Conservation (phyloP, 306 rosid species). For the Corylus americana region DNA sequence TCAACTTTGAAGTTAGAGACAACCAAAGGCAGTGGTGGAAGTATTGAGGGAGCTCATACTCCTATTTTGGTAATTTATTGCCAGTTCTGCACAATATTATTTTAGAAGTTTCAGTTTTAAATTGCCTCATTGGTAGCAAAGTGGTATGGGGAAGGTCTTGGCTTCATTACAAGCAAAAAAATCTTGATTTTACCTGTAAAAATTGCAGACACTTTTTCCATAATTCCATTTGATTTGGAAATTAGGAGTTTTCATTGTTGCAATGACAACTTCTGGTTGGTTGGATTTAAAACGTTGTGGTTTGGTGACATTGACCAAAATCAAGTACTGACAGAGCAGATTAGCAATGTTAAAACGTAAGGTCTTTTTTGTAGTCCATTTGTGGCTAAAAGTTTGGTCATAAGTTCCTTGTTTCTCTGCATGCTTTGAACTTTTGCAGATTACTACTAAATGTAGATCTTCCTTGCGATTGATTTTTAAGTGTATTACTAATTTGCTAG, state of each 20-base stretch:
- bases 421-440: background rate
- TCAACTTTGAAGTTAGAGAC: background rate
- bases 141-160: background rate
- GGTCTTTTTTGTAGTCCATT: too few species aligned
- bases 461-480: background rate
- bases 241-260: background rate
- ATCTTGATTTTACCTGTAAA: background rate
- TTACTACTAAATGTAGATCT: background rate
- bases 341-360: background rate
- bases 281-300: background rate
- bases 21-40: slow-evolving; percentile 1
- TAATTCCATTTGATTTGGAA: background rate
- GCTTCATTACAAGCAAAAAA: background rate
- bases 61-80: background rate
- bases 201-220: too few species aligned
- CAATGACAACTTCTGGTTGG: background rate
- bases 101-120: background rate
- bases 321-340: background rate
- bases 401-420: background rate
- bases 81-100: background rate
- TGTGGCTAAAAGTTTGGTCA: too few species aligned
- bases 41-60: background rate
- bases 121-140: background rate
- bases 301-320: background rate
- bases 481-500: background rate